A percentile compares a stretch with the other conserved stretches of the same genome.
Conservation (phyloP, 2,329 filamentous ascomycete genomes). For the Pyricularia sp. region DNA sequence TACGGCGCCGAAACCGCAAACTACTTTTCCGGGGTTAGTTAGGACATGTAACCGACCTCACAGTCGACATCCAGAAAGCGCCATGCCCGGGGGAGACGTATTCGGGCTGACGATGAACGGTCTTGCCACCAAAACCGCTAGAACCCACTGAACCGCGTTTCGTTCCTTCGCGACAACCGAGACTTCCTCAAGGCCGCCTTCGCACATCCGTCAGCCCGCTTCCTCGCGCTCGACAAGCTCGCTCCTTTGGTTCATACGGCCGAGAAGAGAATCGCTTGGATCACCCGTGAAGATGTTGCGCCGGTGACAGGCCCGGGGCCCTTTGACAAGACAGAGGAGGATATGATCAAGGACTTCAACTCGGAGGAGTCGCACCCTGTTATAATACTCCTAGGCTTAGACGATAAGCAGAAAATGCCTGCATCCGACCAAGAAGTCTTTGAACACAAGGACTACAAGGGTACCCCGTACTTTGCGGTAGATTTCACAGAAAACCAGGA, state of each 20-base stretch:
- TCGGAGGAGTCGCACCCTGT: constrained; percentile 58
- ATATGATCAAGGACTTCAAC: constrained; percentile 64
- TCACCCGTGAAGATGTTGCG: constrained; percentile 58
- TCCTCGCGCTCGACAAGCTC: constrained; percentile 72
- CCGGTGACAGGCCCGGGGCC: constrained; percentile 62
- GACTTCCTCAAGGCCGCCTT: constrained; percentile 62
- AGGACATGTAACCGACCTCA: constrained; percentile 23
- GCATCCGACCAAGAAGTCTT: constrained; percentile 25
- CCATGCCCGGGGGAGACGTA: neutral
- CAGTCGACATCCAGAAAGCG: neutral
- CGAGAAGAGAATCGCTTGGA: constrained; percentile 55
- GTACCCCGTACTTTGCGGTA: constrained; percentile 79
- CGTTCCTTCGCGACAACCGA: constrained; percentile 64
- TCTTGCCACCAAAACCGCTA: neutral
- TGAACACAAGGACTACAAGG: constrained; percentile 61
- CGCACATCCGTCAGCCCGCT: constrained; percentile 53
- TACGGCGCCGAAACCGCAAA: constrained; percentile 75
- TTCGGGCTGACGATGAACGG: neutral
- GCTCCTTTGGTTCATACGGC: constrained; percentile 52
- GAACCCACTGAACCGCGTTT: constrained; percentile 63
- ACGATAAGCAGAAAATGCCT: constrained; percentile 43
- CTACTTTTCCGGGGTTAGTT: constrained; percentile 60
- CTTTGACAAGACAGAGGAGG: constrained; percentile 63
- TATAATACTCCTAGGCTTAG: constrained; percentile 76
- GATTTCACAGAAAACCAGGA: constrained; percentile 70